These are phyloP conservation scores for Biancaea sappan DNA, from an alignment of 306 rosid species.

Conservation along the genomic window DNA sequence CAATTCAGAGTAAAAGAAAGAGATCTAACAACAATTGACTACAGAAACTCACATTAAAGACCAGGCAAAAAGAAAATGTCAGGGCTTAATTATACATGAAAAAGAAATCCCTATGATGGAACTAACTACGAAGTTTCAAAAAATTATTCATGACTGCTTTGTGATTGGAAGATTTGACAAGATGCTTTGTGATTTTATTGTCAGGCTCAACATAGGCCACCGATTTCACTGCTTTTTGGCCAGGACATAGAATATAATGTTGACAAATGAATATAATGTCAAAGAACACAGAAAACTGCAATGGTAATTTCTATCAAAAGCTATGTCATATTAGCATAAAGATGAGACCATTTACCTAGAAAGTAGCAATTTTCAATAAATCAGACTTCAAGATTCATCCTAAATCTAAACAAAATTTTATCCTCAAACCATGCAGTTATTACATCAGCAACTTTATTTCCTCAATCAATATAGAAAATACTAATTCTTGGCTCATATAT, in stretches of 20 bases:
- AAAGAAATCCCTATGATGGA: no score
- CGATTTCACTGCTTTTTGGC: constrained; percentile 23
- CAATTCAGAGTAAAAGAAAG: no score
- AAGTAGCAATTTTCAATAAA: neutral
- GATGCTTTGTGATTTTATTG: constrained; percentile 37
- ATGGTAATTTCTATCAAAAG: constrained; percentile 18
- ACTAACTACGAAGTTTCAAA: no score
- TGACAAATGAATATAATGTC: constrained; percentile 61
- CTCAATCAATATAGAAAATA: constrained; percentile 11
- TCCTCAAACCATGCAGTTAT: neutral
- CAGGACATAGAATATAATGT: constrained; percentile 44
- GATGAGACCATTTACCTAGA: neutral
- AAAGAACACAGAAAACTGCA: constrained; percentile 80
- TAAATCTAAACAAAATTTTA: constrained; percentile 1
- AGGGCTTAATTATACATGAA: no score
- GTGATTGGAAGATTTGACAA: constrained; percentile 40
- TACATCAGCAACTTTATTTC: no score
- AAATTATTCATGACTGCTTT: no score
- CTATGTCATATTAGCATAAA: neutral
- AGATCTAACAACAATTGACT: no score
- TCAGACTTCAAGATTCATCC: neutral
- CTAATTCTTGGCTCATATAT: constrained; percentile 7
- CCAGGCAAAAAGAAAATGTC: no score
- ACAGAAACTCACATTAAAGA: no score
- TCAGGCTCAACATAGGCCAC: constrained; percentile 23